A percentile compares a stretch with the other conserved stretches of the same genome.
phyloP scores from a whole-genome alignment of 176 grass and related monocot genomes.

The Rhynchospora pubera region DNA sequence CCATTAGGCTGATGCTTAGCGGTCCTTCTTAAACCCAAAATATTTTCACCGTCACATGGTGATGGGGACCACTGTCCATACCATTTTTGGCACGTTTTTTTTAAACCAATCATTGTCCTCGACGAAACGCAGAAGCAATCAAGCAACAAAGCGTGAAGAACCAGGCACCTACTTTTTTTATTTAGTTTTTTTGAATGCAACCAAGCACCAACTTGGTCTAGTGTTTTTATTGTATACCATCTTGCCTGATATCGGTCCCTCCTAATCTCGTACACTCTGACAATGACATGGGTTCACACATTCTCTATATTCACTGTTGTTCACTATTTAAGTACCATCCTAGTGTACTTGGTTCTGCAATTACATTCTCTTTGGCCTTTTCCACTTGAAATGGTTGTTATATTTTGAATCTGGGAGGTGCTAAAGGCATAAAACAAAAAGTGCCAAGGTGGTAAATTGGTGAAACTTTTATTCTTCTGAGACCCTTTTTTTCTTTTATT shows the following conservation, averaged over 20 bases:
- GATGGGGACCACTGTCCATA: background rate
- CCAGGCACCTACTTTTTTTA: too few relatives aligned
- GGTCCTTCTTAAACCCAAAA: background rate
- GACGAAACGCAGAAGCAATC: constrained; percentile 1
- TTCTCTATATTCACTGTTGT: background rate
- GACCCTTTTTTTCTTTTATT: too few relatives aligned
- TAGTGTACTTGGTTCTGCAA: background rate
- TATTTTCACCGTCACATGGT: background rate
- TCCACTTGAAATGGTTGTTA: background rate
- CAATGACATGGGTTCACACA: constrained; percentile 13
- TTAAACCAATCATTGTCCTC: background rate
- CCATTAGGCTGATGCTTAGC: too few relatives aligned
- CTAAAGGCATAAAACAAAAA: background rate
- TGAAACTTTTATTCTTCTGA: background rate
- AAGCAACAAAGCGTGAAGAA: constrained; percentile 2
- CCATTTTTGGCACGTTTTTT: too few relatives aligned
- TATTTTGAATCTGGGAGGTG: background rate
- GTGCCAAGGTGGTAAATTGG: constrained; percentile 2
- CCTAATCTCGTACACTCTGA: background rate
- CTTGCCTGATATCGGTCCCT: background rate
- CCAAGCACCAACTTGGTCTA: too few relatives aligned
- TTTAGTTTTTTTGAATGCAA: too few relatives aligned
- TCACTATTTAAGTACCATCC: constrained; percentile 13
- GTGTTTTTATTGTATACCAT: background rate
- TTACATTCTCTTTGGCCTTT: background rate